Evolutionary conservation across 805 yeast genomes (phyloP), one percentile per base, ranked within the genome.

Genomic region (Teunomyces barrocoloradensis): DNA sequence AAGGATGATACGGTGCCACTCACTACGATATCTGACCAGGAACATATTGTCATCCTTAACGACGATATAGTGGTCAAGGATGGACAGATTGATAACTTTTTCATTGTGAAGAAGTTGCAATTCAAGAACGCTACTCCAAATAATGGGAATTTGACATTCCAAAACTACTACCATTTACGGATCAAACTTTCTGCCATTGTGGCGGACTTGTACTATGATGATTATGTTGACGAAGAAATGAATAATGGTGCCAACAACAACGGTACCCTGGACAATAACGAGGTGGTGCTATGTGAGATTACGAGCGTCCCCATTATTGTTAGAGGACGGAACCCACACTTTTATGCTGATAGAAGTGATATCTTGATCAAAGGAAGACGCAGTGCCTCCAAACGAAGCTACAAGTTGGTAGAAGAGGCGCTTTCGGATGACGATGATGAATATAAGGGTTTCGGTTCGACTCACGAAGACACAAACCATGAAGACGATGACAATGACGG

Each of bases 251-350:
- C 45, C 10, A 30, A 30, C 15, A 48, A 48, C 27, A 50, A 48
- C 27, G 55, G 49, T 13, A 34, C 44, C 15, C 47, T 40, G 44
- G 59, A 61, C 36, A 55, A 59, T 28, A 68, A 68, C 46, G 74
- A 68, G 47, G 57, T 68, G 4, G 53, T 54, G 3, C 50, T 68
- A 18, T 54, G 56, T 46, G 74, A 68, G 43, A 52, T 68, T 21
- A 53, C 55, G 5, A 67, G 67, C 49, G 66, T 73, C 29, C 82
- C 82, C 1, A 75, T 81, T 3, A 77, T 78, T 11, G 85, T 81
- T 6, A 61, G 86, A 51, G 86, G 86, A 2, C 61, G 85, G 44
- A 81, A 81, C 53, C 85, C 86, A 2, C 71, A 79, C n/a, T 81
- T 81, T 51, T 81, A 80, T 54, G 71, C 73, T 29, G 80, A 78